Evolutionary conservation across 139 green algal genomes (phyloP).

Genomic region (Pleodorina starrii): DNA sequence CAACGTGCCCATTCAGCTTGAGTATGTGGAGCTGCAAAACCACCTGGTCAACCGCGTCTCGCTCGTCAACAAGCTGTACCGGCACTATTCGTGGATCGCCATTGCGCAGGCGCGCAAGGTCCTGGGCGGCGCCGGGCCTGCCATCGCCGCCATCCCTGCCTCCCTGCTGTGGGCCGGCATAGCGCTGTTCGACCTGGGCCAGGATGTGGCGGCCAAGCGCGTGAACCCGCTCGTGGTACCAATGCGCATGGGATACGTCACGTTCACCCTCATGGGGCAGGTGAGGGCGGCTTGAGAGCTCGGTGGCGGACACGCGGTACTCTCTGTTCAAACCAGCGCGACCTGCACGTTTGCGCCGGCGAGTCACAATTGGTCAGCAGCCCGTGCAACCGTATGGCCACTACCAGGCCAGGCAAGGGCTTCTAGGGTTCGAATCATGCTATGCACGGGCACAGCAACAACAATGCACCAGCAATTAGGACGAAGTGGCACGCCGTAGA

Average conservation of each 20-base stretch:
- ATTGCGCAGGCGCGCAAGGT: constrained; percentile 84
- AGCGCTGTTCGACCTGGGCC: constrained; percentile 71
- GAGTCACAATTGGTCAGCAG: too few species aligned
- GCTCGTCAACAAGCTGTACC: constrained; percentile 64
- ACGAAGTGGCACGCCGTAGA: too few species aligned
- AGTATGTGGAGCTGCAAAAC: constrained; percentile 49
- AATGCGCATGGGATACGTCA: constrained; percentile 76
- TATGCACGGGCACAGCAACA: too few species aligned
- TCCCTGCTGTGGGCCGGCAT: constrained; percentile 84
- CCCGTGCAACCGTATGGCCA: too few species aligned
- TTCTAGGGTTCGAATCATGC: too few species aligned
- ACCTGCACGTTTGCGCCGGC: too few species aligned
- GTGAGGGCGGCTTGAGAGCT: constrained; percentile 26
- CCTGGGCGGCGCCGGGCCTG: constrained; percentile 82
- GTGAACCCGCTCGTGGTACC: constrained; percentile 59
- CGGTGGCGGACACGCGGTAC: too few species aligned
- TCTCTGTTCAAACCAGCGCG: too few species aligned
- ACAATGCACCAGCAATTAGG: too few species aligned
- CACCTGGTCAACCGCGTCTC: constrained; percentile 67
- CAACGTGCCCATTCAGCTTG: constrained; percentile 85
- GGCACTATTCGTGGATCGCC: constrained; percentile 80
- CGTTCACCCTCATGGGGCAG: constrained; percentile 67
- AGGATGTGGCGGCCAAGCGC: constrained; percentile 68
- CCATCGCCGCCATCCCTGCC: constrained; percentile 79
- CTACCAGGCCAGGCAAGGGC: too few species aligned